These are phyloP conservation scores for Trypanosoma mega DNA, from an alignment of 208 protist species.

Conservation along the genomic window DNA sequence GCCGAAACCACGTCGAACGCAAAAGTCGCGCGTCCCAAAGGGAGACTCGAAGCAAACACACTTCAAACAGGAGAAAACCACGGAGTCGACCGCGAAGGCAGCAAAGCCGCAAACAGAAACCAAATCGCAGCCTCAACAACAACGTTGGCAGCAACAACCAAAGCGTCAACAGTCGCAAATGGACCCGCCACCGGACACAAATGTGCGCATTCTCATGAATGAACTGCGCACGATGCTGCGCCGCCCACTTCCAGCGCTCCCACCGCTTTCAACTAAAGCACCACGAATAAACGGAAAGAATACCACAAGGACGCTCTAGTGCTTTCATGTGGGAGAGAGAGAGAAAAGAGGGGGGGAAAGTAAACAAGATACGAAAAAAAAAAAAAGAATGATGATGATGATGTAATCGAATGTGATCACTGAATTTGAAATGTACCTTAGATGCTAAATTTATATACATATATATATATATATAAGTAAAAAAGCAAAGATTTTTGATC, in stretches of 20 bases:
- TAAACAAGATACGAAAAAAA: no score
- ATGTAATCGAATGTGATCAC: not conserved
- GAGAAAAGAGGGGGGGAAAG: not conserved
- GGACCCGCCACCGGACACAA: conserved; percentile 49
- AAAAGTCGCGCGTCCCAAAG: no score
- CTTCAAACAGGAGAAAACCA: no score
- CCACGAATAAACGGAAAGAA: not conserved
- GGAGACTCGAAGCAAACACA: no score
- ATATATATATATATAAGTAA: conserved; percentile 15
- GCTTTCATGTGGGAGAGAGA: not conserved
- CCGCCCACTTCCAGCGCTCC: conserved; percentile 68
- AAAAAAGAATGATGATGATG: not conserved
- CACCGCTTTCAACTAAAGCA: conserved; percentile 16
- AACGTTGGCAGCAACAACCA: not conserved
- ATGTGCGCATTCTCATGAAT: conserved; percentile 76
- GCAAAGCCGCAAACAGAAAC: not conserved
- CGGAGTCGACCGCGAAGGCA: no score
- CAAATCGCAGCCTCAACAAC: not conserved
- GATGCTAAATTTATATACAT: not conserved
- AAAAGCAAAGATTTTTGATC: not conserved
- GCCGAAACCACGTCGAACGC: no score
- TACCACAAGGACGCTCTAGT: not conserved
- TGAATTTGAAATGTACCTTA: no score
- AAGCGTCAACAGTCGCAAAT: conserved; percentile 14
- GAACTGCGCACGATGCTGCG: conserved; percentile 79